phyloP scores from a whole-genome alignment of 495 filamentous ascomycete species.

The Aspergillus carlsbadensis region DNA sequence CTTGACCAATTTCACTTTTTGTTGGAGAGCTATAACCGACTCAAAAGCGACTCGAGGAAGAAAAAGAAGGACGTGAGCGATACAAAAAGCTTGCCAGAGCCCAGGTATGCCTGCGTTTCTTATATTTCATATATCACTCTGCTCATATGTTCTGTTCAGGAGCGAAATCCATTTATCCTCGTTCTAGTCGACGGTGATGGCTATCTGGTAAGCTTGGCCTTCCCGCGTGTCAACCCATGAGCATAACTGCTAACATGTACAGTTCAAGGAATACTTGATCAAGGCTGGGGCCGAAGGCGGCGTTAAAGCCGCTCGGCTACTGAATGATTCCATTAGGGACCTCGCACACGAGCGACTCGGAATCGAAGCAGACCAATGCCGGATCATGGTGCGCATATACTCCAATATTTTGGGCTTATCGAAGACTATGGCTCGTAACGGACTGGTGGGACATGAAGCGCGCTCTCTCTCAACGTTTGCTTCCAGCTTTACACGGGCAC shows the following conservation, averaged over 20 bases:
- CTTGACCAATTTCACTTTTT: conserved; percentile 41
- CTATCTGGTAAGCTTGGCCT: conserved; percentile 40
- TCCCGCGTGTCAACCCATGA: no score
- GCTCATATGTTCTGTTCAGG: conserved; percentile 27
- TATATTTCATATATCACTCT: not conserved
- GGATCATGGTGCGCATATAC: conserved; percentile 61
- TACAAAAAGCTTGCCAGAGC: conserved; percentile 53
- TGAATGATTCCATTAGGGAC: conserved; percentile 51
- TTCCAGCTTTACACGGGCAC: conserved; percentile 58
- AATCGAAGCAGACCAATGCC: conserved; percentile 48
- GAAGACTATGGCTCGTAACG: conserved; percentile 45
- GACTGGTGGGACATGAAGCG: conserved; percentile 49
- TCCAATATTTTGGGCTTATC: conserved; percentile 57
- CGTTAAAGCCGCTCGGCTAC: conserved; percentile 50
- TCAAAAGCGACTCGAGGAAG: conserved; percentile 59
- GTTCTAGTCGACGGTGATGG: conserved; percentile 63
- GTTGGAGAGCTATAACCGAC: conserved; percentile 48
- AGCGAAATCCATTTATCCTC: conserved; percentile 59
- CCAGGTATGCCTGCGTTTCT: conserved; percentile 32
- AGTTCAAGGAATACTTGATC: conserved; percentile 58
- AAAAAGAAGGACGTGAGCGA: conserved; percentile 45
- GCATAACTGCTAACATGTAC: no score
- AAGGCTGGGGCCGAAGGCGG: conserved; percentile 55
- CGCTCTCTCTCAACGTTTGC: conserved; percentile 53
- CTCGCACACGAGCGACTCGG: conserved; percentile 45